Evolutionary conservation across 2,329 filamentous ascomycete genomes (phyloP), one percentile per base, ranked within the genome.

Genomic region (Geosmithia flava): DNA sequence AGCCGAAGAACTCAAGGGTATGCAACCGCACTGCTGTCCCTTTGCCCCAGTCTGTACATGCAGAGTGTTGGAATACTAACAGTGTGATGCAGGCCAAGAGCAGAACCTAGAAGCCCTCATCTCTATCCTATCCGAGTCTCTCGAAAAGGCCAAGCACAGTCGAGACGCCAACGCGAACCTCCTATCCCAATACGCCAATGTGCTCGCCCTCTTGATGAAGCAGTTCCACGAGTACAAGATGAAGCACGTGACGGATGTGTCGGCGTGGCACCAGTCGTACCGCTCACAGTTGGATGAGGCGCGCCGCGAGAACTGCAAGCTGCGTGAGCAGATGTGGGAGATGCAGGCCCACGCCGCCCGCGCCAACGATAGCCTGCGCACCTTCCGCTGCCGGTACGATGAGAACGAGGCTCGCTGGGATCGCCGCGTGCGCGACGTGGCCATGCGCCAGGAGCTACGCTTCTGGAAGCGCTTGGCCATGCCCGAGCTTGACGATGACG

Each of bases 381-480:
- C 70, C 39, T 81, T 82, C 54, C 70, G 79, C 47, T 66, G 70
- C 43, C 67, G 66, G 48, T 75, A 78, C 56, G 74, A 80, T 53
- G 76, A 79, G 53, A 70, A 81, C 50, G 68, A 72, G 53, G 63
- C 65, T 39, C 67, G 74, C 19, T 75, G 76, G 68, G 70, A 78
- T 49, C 66, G 70, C 29, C 67, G 70, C 4, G 71, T 80, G 3
- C 68, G 78, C 40, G 70, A 72, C 45, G 69, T 68, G 46, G 72
- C 75, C 6, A 61, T 67, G 42, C 69, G 75, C 3, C 78, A 81
- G 59, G 77, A 83, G 61, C 57, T 81, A 48, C 68, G 80, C 2
- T 81, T 80, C 61, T 84, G 79, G 80, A 83, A 83, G 63, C 68
- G 80, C 42, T 71, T 82, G 68, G 80, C 80, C 15, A 74, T 83